Base-by-base conservation (phyloP, 176 grass and related monocot genomes). In the Aegilops longissima region DNA sequence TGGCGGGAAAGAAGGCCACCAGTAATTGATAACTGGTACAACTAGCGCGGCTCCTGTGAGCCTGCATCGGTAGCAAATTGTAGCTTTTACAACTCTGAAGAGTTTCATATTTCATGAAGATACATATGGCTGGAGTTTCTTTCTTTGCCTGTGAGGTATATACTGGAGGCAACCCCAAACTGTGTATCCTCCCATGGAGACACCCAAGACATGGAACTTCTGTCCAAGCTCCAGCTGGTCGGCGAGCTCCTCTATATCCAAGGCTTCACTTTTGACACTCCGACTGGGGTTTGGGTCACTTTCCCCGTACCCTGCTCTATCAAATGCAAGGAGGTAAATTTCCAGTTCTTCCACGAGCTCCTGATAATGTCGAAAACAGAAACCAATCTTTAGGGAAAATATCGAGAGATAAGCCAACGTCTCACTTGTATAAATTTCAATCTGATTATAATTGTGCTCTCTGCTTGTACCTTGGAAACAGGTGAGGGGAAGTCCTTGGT, bases 261-360 rank as follows among this genome's bases (percentile, higher is more conserved):
- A 17, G 36, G 92, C 95, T 62, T 90, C 90, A 25, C 87, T 92
- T 78, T 94, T 94, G 23, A 94, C 95, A 63, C 80, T 54, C 77
- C 89, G 70, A 18, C 77, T 84, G 56, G 95, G 87, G 79, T 94
- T 94, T 11, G 90, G 95, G 80, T 94, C 95, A 59, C 95, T 97
- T 86, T 94, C 92, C 77, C 95, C 88, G 63, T 94, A 97, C 35
- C 95, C 92, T 42, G 92, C 86, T 83, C 95, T 90, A 58, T 97
- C 95, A 47, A 89, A 97, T 68, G 88, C 91, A 68, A 97, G 39
- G 61, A 94, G 76, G 84, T 97, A 97, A 78, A 94, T 89, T 47
- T 86, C 86, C 56, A 97, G 47, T 80, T 91, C 95, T 80, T 94
- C 90, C 66, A 88, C 73, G 9, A 97, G 84, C 76, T 92, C 90